Conservation (phyloP, 805 yeast genomes). For the Yarrowia yakushimensis region DNA sequence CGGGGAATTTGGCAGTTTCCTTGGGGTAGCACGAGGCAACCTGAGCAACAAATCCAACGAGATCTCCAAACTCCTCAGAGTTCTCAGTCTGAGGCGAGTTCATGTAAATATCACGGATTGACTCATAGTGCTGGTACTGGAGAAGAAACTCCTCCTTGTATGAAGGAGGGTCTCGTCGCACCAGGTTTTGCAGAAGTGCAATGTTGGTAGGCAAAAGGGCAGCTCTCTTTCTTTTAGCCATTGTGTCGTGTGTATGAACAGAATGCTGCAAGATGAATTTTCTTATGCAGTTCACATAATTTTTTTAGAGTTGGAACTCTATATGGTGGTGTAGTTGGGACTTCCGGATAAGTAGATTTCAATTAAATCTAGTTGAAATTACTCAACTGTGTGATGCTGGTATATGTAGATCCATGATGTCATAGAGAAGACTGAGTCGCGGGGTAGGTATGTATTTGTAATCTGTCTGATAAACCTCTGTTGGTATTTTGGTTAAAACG, state of each 20-base stretch:
- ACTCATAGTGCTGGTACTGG: slow-evolving; percentile 89
- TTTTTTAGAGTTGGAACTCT: slow-evolving; percentile 14
- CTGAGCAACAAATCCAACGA: slow-evolving; percentile 87
- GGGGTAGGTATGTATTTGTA: too few relatives aligned
- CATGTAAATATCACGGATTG: slow-evolving; percentile 81
- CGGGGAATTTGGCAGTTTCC: slow-evolving; percentile 81
- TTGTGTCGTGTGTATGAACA: slow-evolving; percentile 35
- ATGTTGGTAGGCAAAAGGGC: slow-evolving; percentile 91
- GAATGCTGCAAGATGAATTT: slow-evolving; percentile 8
- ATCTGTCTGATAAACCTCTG: too few relatives aligned
- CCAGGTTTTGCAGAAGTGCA: slow-evolving; percentile 84
- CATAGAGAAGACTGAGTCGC: too few relatives aligned
- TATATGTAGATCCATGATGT: background rate
- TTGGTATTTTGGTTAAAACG: too few relatives aligned
- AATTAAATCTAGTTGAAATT: background rate
- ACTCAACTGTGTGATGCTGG: background rate
- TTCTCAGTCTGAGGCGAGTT: slow-evolving; percentile 63
- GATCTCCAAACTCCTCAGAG: slow-evolving; percentile 69
- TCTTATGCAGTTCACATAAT: slow-evolving; percentile 2
- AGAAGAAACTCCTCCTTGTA: slow-evolving; percentile 91
- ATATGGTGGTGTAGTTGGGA: background rate
- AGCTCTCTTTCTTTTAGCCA: slow-evolving; percentile 88
- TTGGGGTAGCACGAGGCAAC: slow-evolving; percentile 87
- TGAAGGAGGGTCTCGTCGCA: slow-evolving; percentile 90
- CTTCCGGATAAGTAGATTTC: background rate